Percentiles rank a stretch among this genome's conserved stretches.
phyloP scores from a whole-genome alignment of 176 grass and related monocot species.

The Guadua angustifolia region DNA sequence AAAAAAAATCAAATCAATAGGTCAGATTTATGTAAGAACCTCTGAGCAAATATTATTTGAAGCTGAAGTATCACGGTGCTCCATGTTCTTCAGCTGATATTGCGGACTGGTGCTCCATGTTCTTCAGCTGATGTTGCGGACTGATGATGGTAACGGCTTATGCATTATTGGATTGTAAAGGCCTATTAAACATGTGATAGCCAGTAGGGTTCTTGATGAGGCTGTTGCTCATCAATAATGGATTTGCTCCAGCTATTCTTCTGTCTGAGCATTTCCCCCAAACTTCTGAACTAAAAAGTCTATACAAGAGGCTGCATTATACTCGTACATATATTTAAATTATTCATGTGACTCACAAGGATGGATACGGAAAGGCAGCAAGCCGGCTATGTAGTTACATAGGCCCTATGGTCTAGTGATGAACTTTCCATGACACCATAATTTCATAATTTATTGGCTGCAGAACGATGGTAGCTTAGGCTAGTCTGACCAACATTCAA shows the following conservation, averaged over 20 bases:
- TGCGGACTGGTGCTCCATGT: too few species aligned
- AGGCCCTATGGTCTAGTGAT: not conserved
- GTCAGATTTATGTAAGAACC: not conserved
- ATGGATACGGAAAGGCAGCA: not conserved
- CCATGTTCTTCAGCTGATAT: too few species aligned
- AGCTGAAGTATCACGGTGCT: too few species aligned
- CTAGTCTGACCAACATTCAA: not conserved
- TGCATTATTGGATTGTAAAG: too few species aligned
- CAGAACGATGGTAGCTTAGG: not conserved
- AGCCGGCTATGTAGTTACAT: not conserved
- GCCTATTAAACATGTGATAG: slow-evolving; percentile 11
- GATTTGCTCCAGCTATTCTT: slow-evolving; percentile 30
- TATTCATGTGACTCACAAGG: slow-evolving; percentile 23
- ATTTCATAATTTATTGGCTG: slow-evolving; percentile 9
- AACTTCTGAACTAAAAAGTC: not conserved
- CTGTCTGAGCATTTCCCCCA: not conserved
- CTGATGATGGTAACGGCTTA: too few species aligned
- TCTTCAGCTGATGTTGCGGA: too few species aligned
- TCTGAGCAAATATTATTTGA: not conserved
- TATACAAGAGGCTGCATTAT: not conserved
- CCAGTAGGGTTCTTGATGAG: slow-evolving; percentile 33
- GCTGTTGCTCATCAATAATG: slow-evolving; percentile 29
- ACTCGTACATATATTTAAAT: not conserved
- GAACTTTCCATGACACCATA: slow-evolving; percentile 20
- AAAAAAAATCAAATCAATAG: not conserved